phyloP scores from a whole-genome alignment of 75 land plant genomes.

The Cryptomeria japonica region DNA sequence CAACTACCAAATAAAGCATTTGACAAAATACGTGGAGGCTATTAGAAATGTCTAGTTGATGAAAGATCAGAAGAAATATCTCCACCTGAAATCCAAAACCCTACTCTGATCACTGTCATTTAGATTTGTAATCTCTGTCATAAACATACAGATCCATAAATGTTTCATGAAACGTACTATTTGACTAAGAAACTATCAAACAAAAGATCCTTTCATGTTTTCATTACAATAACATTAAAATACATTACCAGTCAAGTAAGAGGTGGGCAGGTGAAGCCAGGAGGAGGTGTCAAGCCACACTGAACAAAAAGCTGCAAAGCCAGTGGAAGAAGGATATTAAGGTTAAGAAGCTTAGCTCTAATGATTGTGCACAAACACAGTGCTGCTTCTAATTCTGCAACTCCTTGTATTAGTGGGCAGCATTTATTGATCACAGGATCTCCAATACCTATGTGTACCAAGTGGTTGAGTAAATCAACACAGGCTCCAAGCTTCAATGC shows the following conservation, averaged over 20 bases:
- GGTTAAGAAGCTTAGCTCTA: constrained; percentile 47
- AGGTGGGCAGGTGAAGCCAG: constrained; percentile 45
- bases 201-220: too few relatives aligned
- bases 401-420: constrained; percentile 47
- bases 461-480: constrained; percentile 32
- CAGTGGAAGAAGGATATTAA: constrained; percentile 43
- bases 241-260: not conserved
- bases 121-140: too few relatives aligned
- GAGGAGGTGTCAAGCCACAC: constrained; percentile 51
- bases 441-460: constrained; percentile 52
- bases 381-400: constrained; percentile 49
- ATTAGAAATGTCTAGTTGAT: too few relatives aligned
- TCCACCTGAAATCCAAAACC: too few relatives aligned
- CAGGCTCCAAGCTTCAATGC: constrained; percentile 27
- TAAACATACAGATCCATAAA: too few relatives aligned
- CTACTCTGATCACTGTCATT: too few relatives aligned
- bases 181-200: too few relatives aligned
- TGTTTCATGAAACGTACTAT: too few relatives aligned
- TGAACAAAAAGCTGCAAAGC: constrained; percentile 41
- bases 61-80: too few relatives aligned
- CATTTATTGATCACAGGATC: constrained; percentile 36
- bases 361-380: constrained; percentile 65
- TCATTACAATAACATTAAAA: too few relatives aligned
- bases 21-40: too few relatives aligned
- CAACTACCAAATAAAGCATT: too few relatives aligned